Percentiles rank a stretch among this genome's conserved stretches.
phyloP scores from a whole-genome alignment of 2,329 filamentous ascomycete species.

The Aspergillus uvarum region DNA sequence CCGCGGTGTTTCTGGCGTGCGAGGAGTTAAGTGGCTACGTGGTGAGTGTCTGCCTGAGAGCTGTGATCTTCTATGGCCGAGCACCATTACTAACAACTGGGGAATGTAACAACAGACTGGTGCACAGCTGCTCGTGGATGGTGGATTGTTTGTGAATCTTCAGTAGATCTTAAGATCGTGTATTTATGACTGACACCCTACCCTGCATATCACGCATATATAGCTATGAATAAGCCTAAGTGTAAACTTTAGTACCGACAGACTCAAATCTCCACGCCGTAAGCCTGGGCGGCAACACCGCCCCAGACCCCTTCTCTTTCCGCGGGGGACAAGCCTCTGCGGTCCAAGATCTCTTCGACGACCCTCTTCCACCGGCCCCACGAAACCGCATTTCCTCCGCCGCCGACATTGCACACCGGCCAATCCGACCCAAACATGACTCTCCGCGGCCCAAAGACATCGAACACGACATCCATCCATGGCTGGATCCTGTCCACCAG shows the following conservation, averaged over 20 bases:
- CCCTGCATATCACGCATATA: neutral
- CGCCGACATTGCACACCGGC: conserved; percentile 80
- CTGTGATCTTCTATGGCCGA: neutral
- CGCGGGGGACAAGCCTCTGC: conserved; percentile 54
- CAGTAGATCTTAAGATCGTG: conserved; percentile 56
- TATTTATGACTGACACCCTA: neutral
- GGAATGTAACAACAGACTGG: conserved; percentile 56
- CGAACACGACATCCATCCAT: conserved; percentile 71
- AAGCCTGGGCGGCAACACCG: conserved; percentile 70
- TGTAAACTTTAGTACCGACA: neutral
- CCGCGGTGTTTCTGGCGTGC: conserved; percentile 80
- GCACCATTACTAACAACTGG: neutral
- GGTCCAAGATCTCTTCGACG: conserved; percentile 63
- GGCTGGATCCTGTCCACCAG: conserved; percentile 61
- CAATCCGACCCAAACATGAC: conserved; percentile 93
- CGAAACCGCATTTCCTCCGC: conserved; percentile 55
- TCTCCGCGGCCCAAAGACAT: conserved; percentile 67
- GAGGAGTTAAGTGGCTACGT: conserved; percentile 78
- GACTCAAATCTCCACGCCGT: conserved; percentile 42
- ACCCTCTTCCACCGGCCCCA: conserved; percentile 76
- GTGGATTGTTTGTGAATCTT: conserved; percentile 84
- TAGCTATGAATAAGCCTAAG: conserved; percentile 1
- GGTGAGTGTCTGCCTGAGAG: conserved; percentile 37
- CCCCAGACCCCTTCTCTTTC: conserved; percentile 70
- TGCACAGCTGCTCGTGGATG: conserved; percentile 81